Conservation (phyloP, 164 flowering plant genomes). For the Nelumbo lutea region DNA sequence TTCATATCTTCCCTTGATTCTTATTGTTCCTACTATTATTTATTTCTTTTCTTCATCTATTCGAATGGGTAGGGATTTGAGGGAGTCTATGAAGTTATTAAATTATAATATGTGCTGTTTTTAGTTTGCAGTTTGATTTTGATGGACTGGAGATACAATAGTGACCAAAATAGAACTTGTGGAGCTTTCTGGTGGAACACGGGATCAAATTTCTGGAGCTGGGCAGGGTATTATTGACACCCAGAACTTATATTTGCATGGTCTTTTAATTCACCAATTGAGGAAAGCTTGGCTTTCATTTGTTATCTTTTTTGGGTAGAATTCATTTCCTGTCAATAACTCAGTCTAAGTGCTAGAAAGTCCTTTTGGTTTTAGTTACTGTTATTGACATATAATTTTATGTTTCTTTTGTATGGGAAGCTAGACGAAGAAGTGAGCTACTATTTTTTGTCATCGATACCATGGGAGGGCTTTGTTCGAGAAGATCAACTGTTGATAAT, state of each 20-base stretch:
- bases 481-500: slow-evolving; percentile 52
- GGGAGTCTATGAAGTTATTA: not conserved
- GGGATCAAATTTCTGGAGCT: slow-evolving; percentile 18
- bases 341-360: not conserved
- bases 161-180: slow-evolving; percentile 6
- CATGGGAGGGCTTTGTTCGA: slow-evolving; percentile 92
- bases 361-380: slow-evolving; percentile 1
- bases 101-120: not conserved
- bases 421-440: slow-evolving; percentile 14
- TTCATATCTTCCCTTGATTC: slow-evolving; percentile 1
- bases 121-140: slow-evolving; percentile 16
- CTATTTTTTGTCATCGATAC: slow-evolving; percentile 1
- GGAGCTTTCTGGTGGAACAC: slow-evolving; percentile 9
- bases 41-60: not conserved
- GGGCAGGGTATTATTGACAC: slow-evolving; percentile 19
- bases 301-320: too few species aligned
- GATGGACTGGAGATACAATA: slow-evolving; percentile 19
- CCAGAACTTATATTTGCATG: slow-evolving; percentile 2
- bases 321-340: not conserved
- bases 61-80: not conserved
- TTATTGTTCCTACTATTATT: not conserved
- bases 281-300: not conserved
- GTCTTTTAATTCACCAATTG: slow-evolving; percentile 8
- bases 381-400: slow-evolving; percentile 2
- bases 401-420: slow-evolving; percentile 10